Conservation (phyloP, 192 early-diverging fungal species). For the Entomortierella parvispora region DNA sequence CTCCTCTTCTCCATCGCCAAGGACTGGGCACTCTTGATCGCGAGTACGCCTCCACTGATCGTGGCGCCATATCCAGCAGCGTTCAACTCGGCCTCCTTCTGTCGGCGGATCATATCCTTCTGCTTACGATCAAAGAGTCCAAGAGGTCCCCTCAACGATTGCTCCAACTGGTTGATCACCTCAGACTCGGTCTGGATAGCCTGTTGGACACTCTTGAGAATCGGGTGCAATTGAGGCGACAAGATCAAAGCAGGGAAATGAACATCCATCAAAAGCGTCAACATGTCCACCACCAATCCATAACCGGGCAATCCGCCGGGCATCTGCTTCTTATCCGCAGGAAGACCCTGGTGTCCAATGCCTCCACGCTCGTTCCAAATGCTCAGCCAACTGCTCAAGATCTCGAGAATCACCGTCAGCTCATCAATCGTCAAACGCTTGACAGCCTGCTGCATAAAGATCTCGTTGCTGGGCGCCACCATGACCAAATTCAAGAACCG, state of each 20-base stretch:
- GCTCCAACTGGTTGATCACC: slow-evolving; percentile 46
- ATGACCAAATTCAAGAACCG: slow-evolving; percentile 49
- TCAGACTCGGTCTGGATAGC: slow-evolving; percentile 37
- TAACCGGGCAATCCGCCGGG: slow-evolving; percentile 46
- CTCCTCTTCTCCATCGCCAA: slow-evolving; percentile 48
- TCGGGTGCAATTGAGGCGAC: slow-evolving; percentile 53
- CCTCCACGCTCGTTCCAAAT: slow-evolving; percentile 50
- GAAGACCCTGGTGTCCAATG: slow-evolving; percentile 30
- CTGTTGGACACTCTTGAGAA: slow-evolving; percentile 34
- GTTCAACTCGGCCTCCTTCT: slow-evolving; percentile 18
- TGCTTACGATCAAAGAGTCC: slow-evolving; percentile 57
- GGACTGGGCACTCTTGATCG: slow-evolving; percentile 22
- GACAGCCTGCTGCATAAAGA: slow-evolving; percentile 62
- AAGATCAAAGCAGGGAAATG: slow-evolving; percentile 61
- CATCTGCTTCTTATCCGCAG: slow-evolving; percentile 32
- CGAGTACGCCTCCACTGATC: slow-evolving; percentile 2
- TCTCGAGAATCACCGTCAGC: slow-evolving; percentile 51
- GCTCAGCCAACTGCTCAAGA: slow-evolving; percentile 41
- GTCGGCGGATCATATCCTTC: slow-evolving; percentile 28
- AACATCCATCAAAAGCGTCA: slow-evolving; percentile 56
- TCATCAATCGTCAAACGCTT: slow-evolving; percentile 55
- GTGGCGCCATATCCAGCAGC: slow-evolving; percentile 1
- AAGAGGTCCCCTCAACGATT: slow-evolving; percentile 47
- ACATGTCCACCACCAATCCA: slow-evolving; percentile 51
- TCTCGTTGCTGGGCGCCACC: slow-evolving; percentile 56